Base-by-base conservation (phyloP, 768 basidiomycete genomes). In the Daedalea quercina region DNA sequence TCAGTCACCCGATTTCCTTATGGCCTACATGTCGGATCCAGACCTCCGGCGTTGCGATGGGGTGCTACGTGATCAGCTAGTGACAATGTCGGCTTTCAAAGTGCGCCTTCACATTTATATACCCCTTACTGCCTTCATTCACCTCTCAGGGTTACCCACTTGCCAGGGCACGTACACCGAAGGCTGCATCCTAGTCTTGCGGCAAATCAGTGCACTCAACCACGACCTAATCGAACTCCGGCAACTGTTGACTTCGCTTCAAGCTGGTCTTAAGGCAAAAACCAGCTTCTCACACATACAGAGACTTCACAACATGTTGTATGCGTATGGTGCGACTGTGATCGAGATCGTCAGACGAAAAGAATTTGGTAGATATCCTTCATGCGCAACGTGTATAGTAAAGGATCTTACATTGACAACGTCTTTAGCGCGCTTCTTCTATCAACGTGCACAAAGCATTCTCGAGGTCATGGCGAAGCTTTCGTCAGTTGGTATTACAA, bases 241-340 rank as follows among this genome's bases (percentile, higher is more conserved):
- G 4, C 69, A 78, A 1, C 71, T 74, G 1, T 70, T 98, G 26
- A 73, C 77, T 0, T 67, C 72, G 1, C 73, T 97, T 1, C 90
- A 94, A 63, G 64, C 77, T 1, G 84, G 81, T 62, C 82, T 94
- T 58, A 76, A 86, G 69, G 74, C 52, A 76, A 90, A 73, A 63
- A 90, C 83, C 26, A 87, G 86, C 54, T 97, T 97, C 64, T 77
- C 86, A n/a, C 93, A 98, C 67, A 87, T 98, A 13, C 81, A 87
- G 47, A 78, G 95, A 17, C 72, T 97, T 41, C 93, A 95, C 64
- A 84, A 79, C 51, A 89, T 97, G 81, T 67, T 94, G 0, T 94
- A 92, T 63, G 92, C 90, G 0, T 98, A 98, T 67, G 88, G 90
- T 0, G 89, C 90, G 1, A 92, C 93, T 0, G 78, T 96, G 9